Conservation (phyloP, 805 yeast species). For the Teunomyces lycoperdinae region DNA sequence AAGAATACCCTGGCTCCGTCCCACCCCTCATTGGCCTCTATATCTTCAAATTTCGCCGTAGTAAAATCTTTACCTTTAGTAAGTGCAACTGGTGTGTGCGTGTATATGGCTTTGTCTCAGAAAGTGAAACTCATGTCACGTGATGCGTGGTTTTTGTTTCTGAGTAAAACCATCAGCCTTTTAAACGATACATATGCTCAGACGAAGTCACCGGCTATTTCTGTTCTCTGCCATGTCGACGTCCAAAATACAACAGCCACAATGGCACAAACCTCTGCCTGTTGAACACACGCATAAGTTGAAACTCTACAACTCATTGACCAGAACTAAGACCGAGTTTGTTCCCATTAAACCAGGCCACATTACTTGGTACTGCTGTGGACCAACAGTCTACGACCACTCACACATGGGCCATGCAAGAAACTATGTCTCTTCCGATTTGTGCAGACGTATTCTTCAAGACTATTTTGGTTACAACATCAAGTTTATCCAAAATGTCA, state of each 20-base stretch:
- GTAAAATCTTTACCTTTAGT: too few species aligned
- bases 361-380: constrained; percentile 96
- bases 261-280: constrained; percentile 28
- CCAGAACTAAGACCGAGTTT: constrained; percentile 76
- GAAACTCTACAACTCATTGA: constrained; percentile 77
- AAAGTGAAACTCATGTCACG: background rate
- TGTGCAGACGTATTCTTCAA: constrained; percentile 83
- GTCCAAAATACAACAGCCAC: constrained; percentile 36
- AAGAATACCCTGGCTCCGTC: constrained; percentile 5
- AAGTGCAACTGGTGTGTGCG: too few species aligned
- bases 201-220: background rate
- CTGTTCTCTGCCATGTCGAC: constrained; percentile 8
- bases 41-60: too few species aligned
- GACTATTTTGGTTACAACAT: constrained; percentile 91
- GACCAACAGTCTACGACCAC: constrained; percentile 96
- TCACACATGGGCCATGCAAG: constrained; percentile 99
- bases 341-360: constrained; percentile 61
- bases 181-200: background rate
- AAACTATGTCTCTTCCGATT: constrained; percentile 92
- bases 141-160: background rate
- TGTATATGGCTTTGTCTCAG: background rate
- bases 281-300: constrained; percentile 33
- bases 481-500: constrained; percentile 89
- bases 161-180: background rate
- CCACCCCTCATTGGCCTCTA: too few species aligned